Conservation (phyloP, 805 yeast species). For the Pichia cephalocereana region DNA sequence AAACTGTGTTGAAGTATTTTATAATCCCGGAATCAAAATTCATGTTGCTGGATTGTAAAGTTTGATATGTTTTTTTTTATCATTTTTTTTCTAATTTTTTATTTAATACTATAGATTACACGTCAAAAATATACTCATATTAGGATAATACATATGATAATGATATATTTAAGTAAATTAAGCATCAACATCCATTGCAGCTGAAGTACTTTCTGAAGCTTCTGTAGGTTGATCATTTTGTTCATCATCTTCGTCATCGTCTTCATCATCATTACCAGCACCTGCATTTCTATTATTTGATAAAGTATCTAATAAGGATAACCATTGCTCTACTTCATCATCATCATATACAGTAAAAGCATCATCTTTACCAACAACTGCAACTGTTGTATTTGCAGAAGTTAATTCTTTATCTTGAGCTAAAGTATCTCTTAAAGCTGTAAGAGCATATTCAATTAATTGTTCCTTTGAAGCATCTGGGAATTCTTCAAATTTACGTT, state of each 20-base stretch:
- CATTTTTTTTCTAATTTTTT: background rate
- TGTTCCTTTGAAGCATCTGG: slow-evolving; percentile 55
- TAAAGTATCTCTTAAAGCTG: slow-evolving; percentile 87
- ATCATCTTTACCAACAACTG: slow-evolving; percentile 79
- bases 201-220: slow-evolving; percentile 9
- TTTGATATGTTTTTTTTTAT: background rate
- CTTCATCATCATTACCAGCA: slow-evolving; percentile 22
- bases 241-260: slow-evolving; percentile 22
- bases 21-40: slow-evolving; percentile 47
- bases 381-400: slow-evolving; percentile 76
- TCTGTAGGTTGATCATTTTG: slow-evolving; percentile 20
- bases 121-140: background rate
- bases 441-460: slow-evolving; percentile 76
- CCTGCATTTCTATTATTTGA: slow-evolving; percentile 47
- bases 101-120: background rate
- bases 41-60: slow-evolving; percentile 12
- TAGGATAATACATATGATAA: background rate
- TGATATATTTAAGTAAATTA: background rate
- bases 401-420: slow-evolving; percentile 91
- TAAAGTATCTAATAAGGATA: slow-evolving; percentile 61
- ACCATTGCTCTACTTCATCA: slow-evolving; percentile 78
- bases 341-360: slow-evolving; percentile 72
- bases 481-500: slow-evolving; percentile 69
- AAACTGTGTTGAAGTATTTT: slow-evolving; percentile 74
- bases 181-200: slow-evolving; percentile 8